Base-by-base conservation (phyloP, 768 basidiomycete species). In the Russula lepida region DNA sequence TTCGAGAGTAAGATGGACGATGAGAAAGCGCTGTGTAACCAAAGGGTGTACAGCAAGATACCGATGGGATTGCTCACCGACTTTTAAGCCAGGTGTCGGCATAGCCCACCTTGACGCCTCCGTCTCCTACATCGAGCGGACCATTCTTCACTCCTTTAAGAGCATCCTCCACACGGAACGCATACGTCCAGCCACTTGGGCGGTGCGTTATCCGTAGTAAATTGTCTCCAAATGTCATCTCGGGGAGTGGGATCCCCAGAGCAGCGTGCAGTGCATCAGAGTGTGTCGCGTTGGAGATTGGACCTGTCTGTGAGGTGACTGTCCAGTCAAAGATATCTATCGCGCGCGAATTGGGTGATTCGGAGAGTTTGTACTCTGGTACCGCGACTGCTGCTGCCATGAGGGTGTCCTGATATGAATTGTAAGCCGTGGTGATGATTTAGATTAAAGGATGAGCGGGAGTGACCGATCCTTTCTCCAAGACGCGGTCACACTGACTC, bases 161-260 rank as follows among this genome's bases (percentile, higher is more conserved):
- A 1, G 93, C 92, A 12, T 81, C 79, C 41, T 81, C 74, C 0
- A 89, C 79, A 23, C 81, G 79, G 71, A 97, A 94, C 0, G 75
- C 68, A 59, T 88, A 83, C 54, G 72, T 74, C 80, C 88, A 87
- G 12, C 82, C 83, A 8, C 81, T 83, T 0, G 82, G 72, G 27
- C 70, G 74, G 67, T 98, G 91, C 33, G 79, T 76, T 27, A 98
- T 73, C 4, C 77, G 74, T 9, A 99, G 78, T 17, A 70, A 71
- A 72, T 98, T 98, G 72, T 81, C 83, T 6, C 93, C 94, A 68
- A 98, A 98, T 0, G 90, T 93, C 92, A 98, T 98, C 71, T 99
- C 97, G 2, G 97, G 97, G 1, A 95, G 73, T 0, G 95, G 90
- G 27, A 98, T 78, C 2, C 85, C 84, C 4, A 91, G 75, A 0